Conservation (phyloP, 1,284 basidiomycete species). For the Fomitopsis pinicola region DNA sequence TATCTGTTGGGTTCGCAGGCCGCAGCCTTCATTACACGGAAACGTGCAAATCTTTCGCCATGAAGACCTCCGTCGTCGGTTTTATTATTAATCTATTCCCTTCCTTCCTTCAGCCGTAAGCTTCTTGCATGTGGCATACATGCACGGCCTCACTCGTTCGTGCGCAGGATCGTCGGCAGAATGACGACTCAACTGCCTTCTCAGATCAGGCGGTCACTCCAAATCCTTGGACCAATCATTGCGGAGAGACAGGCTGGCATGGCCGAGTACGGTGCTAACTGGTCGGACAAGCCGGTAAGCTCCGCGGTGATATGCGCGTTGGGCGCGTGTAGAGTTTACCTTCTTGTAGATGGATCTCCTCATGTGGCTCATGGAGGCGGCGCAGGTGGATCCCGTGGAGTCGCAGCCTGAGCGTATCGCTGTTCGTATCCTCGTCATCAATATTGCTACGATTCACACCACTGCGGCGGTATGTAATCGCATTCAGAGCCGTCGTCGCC, state of each 20-base stretch:
- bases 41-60: slow-evolving; percentile 3
- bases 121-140: not conserved
- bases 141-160: not conserved
- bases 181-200: slow-evolving; percentile 4
- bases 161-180: slow-evolving; percentile 6
- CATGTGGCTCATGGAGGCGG: slow-evolving; percentile 12
- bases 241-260: slow-evolving; percentile 6
- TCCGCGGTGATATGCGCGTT: not conserved
- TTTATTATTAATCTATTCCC: slow-evolving; percentile 12
- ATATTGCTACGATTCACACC: slow-evolving; percentile 13
- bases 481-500: not conserved
- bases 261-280: slow-evolving; percentile 10
- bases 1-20: not conserved
- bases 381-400: slow-evolving; percentile 6
- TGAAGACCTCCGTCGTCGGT: slow-evolving; percentile 4
- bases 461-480: slow-evolving; percentile 7
- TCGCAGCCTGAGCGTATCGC: slow-evolving; percentile 8
- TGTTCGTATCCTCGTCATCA: slow-evolving; percentile 11
- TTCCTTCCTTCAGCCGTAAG: slow-evolving; percentile 13
- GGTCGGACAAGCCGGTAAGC: slow-evolving; percentile 12
- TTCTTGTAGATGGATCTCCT: slow-evolving; percentile 5
- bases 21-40: slow-evolving; percentile 8
- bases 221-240: slow-evolving; percentile 5
- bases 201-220: not conserved
- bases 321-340: not conserved